These are phyloP conservation scores for Poterioochromonas sp. DNA, from an alignment of 352 stramenopile species.

Conservation along the genomic window DNA sequence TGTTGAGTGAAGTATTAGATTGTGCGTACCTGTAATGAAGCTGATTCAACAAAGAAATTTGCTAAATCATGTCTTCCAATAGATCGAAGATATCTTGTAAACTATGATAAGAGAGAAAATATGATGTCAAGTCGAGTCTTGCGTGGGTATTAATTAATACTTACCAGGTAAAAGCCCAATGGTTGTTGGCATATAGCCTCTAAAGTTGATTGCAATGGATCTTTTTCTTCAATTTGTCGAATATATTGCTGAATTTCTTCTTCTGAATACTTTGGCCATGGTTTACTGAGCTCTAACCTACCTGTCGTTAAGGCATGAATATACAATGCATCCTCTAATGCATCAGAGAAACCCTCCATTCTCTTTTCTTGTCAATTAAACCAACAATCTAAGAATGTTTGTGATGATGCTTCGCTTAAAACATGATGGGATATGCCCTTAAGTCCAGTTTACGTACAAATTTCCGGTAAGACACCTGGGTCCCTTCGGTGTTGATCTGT, in stretches of 20 bases:
- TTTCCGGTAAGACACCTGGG: no score
- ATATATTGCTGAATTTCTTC: conserved; percentile 29
- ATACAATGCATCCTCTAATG: conserved; percentile 74
- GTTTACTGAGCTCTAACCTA: conserved; percentile 34
- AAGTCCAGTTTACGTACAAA: no score
- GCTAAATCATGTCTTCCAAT: not conserved
- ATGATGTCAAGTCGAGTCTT: not conserved
- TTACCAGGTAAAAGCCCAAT: conserved; percentile 38
- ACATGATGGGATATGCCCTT: no score
- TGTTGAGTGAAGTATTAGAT: not conserved
- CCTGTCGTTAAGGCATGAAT: conserved; percentile 65
- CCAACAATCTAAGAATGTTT: not conserved
- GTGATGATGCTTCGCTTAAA: no score
- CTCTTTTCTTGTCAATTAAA: not conserved
- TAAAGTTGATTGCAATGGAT: conserved; percentile 26
- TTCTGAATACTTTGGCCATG: not conserved
- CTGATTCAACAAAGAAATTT: not conserved
- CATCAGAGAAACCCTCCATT: conserved; percentile 75
- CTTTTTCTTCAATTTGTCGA: not conserved
- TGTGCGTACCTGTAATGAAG: not conserved
- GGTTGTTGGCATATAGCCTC: not conserved
- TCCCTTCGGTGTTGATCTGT: no score
- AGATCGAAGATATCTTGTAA: conserved; percentile 32
- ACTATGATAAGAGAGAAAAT: not conserved
- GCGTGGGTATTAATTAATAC: conserved; percentile 28